Conservation (phyloP, 495 filamentous ascomycete species). For the Xylaria telfairii region DNA sequence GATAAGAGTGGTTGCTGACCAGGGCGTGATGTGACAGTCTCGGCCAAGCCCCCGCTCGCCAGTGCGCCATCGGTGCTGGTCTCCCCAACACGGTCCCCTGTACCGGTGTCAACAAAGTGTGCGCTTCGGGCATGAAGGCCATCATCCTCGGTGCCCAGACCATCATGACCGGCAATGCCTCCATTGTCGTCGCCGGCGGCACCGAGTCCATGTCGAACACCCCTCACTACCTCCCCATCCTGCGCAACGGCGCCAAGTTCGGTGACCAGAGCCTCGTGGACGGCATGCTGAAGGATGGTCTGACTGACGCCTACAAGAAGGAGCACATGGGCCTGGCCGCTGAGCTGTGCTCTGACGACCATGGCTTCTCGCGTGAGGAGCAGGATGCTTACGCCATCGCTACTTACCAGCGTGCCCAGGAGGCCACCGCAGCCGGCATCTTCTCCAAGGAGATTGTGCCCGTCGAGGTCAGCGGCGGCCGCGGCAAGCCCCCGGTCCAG, state of each 20-base stretch:
- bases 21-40: slow-evolving; percentile 61
- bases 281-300: slow-evolving; percentile 88
- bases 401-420: slow-evolving; percentile 88
- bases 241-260: slow-evolving; percentile 86
- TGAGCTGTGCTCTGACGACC: slow-evolving; percentile 89
- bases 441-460: slow-evolving; percentile 89
- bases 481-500: slow-evolving; percentile 84
- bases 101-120: slow-evolving; percentile 98
- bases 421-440: slow-evolving; percentile 75
- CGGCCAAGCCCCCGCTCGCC: slow-evolving; percentile 94
- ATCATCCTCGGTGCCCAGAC: slow-evolving; percentile 95
- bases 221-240: slow-evolving; percentile 90
- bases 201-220: slow-evolving; percentile 97
- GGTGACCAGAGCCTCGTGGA: slow-evolving; percentile 86
- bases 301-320: slow-evolving; percentile 89
- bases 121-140: slow-evolving; percentile 91
- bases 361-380: slow-evolving; percentile 77
- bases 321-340: slow-evolving; percentile 93
- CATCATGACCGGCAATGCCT: slow-evolving; percentile 92
- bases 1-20: slow-evolving; percentile 28
- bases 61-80: slow-evolving; percentile 88
- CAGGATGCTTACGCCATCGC: slow-evolving; percentile 95
- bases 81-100: slow-evolving; percentile 77
- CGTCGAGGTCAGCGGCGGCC: slow-evolving; percentile 83
- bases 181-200: slow-evolving; percentile 88